phyloP scores from a whole-genome alignment of 345 rosid genomes.

The Draba incana region DNA sequence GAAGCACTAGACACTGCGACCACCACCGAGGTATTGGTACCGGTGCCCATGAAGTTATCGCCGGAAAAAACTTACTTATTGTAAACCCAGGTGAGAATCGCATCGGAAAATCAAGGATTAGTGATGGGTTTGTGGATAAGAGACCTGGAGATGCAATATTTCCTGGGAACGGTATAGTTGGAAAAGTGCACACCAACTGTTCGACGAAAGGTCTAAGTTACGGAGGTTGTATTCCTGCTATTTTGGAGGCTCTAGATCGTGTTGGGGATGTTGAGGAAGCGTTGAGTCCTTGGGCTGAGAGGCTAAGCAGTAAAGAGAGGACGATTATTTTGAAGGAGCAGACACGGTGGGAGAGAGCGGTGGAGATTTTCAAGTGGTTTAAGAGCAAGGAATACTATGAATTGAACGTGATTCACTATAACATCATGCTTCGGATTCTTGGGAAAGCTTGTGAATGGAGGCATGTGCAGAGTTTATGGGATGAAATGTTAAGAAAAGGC shows the following conservation, averaged over 20 bases:
- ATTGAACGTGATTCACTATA: slow-evolving; percentile 85
- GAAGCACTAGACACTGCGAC: slow-evolving; percentile 35
- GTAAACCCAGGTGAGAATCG: slow-evolving; percentile 44
- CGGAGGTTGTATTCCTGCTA: slow-evolving; percentile 74
- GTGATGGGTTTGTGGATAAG: slow-evolving; percentile 33
- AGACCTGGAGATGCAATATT: slow-evolving; percentile 16
- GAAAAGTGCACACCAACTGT: slow-evolving; percentile 61
- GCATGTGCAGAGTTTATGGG: slow-evolving; percentile 60
- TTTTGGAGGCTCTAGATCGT: slow-evolving; percentile 64
- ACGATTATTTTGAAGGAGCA: slow-evolving; percentile 91
- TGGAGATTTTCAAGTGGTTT: slow-evolving; percentile 89
- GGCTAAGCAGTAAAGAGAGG: slow-evolving; percentile 71
- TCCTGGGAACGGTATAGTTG: slow-evolving; percentile 16
- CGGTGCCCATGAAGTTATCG: slow-evolving; percentile 37
- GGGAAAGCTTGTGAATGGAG: slow-evolving; percentile 77
- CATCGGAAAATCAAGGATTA: slow-evolving; percentile 17
- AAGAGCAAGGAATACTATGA: slow-evolving; percentile 68
- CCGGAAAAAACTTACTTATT: slow-evolving; percentile 37
- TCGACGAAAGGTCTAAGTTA: slow-evolving; percentile 76
- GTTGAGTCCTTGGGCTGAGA: slow-evolving; percentile 78
- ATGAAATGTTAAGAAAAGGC: slow-evolving; percentile 59
- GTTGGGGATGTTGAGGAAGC: slow-evolving; percentile 68
- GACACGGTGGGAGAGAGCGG: slow-evolving; percentile 74
- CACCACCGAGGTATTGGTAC: slow-evolving; percentile 28
- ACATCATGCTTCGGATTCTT: slow-evolving; percentile 71